Evolutionary conservation across 2,329 filamentous ascomycete genomes (phyloP).

Genomic region (Pezizomycotina sp.): DNA sequence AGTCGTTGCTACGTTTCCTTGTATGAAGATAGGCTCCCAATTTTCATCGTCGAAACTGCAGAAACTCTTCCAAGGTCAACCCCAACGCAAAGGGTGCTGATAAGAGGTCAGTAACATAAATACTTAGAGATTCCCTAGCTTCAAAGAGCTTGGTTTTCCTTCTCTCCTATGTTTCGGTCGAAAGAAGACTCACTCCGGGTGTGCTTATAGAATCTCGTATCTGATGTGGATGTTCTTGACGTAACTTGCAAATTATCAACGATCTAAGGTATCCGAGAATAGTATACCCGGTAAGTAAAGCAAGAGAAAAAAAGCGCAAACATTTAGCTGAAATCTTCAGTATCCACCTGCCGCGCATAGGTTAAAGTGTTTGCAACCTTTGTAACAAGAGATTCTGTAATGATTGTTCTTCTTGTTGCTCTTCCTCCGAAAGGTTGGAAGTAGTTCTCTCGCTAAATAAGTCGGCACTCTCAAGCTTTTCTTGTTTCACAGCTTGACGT

Average conservation of each 20-base stretch:
- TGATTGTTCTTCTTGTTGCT: constrained; percentile 93
- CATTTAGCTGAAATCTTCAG: too few species aligned
- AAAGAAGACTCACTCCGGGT: constrained; percentile 39
- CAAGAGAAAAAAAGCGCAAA: too few species aligned
- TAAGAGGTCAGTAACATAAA: not conserved
- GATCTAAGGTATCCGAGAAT: constrained; percentile 35
- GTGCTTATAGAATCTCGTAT: constrained; percentile 96
- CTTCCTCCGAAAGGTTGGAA: constrained; percentile 86
- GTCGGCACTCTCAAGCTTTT: constrained; percentile 93
- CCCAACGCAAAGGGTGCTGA: constrained; percentile 81
- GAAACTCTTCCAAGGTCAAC: constrained; percentile 84
- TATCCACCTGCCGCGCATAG: too few species aligned
- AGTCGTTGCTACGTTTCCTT: constrained; percentile 63
- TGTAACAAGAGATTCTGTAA: constrained; percentile 82
- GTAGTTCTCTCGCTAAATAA: constrained; percentile 77
- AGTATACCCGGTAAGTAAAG: not conserved
- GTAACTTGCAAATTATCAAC: constrained; percentile 96
- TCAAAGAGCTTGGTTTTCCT: constrained; percentile 5
- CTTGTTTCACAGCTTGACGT: constrained; percentile 88
- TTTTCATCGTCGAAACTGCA: constrained; percentile 88
- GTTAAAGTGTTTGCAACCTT: constrained; percentile 34
- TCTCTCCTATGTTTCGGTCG: not conserved
- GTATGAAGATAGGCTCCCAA: constrained; percentile 93
- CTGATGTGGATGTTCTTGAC: constrained; percentile 97
- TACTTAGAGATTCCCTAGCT: not conserved